Percentiles rank a stretch among this genome's conserved stretches.
phyloP scores from a whole-genome alignment of 352 stramenopile species.

The Pythium brassicae region DNA sequence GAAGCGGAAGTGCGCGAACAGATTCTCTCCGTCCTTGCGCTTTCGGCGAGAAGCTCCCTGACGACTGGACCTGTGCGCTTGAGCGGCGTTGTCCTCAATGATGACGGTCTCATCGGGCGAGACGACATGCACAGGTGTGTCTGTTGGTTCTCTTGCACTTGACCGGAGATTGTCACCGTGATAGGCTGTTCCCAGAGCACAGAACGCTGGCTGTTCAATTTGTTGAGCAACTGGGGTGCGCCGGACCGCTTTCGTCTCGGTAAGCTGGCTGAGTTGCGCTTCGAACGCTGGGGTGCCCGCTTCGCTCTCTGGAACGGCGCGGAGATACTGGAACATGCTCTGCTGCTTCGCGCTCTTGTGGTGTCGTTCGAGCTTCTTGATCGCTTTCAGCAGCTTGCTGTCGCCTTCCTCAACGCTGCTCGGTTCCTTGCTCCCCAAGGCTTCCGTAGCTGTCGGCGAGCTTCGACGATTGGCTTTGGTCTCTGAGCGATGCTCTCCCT shows the following conservation, averaged over 20 bases:
- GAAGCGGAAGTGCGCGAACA: conserved; percentile 16
- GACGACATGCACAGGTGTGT: background rate
- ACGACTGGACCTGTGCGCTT: too few relatives aligned
- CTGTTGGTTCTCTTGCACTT: background rate
- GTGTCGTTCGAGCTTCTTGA: conserved; percentile 44
- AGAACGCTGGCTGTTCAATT: too few relatives aligned
- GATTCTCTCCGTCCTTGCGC: conserved; percentile 5
- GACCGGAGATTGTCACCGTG: too few relatives aligned
- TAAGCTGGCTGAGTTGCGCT: background rate
- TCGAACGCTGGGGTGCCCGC: background rate
- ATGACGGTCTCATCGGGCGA: background rate
- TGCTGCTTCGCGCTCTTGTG: conserved; percentile 44
- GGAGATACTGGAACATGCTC: conserved; percentile 32
- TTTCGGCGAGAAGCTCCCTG: background rate
- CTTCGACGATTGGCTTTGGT: background rate
- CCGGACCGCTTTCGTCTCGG: background rate
- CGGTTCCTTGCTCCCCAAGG: background rate
- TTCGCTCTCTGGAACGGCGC: background rate
- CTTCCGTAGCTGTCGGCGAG: background rate
- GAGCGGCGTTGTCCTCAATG: background rate
- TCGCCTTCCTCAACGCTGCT: conserved; percentile 1
- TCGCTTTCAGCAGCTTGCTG: conserved; percentile 38
- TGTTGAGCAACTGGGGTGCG: background rate
- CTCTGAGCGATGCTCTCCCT: background rate
- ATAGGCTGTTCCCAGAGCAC: too few relatives aligned